These are phyloP conservation scores for Beauveria asiatica DNA, from an alignment of 2,329 filamentous ascomycete genomes.

Conservation along the genomic window DNA sequence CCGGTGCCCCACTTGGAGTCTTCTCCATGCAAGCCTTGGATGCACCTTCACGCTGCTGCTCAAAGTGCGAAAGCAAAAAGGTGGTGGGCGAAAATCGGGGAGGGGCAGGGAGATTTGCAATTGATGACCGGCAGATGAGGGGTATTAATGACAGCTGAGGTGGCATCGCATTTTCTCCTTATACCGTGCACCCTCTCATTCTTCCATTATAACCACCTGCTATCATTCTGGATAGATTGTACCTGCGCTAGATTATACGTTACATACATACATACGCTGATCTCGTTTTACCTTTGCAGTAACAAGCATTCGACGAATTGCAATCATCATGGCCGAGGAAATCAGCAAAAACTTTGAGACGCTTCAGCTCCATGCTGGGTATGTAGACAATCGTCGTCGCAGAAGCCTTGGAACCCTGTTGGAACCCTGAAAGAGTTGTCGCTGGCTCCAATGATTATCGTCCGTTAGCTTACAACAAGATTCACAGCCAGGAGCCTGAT, in stretches of 20 bases:
- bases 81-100: slow-evolving; percentile 2
- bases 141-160: neutral
- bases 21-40: neutral
- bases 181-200: neutral
- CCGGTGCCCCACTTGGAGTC: neutral
- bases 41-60: neutral
- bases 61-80: neutral
- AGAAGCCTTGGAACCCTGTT: neutral
- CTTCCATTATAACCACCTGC: neutral
- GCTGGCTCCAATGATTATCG: neutral
- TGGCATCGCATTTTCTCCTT: neutral
- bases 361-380: slow-evolving; percentile 79
- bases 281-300: neutral
- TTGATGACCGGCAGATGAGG: slow-evolving; percentile 1
- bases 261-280: neutral
- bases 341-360: slow-evolving; percentile 66
- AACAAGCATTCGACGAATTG: neutral
- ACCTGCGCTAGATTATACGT: too few species aligned
- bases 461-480: slow-evolving; percentile 13
- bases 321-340: slow-evolving; percentile 20
- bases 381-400: slow-evolving; percentile 22
- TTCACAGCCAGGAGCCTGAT: slow-evolving; percentile 66
- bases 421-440: neutral
- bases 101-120: slow-evolving; percentile 4
- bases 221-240: neutral